Percentiles rank a stretch among this genome's conserved stretches.
Conservation (phyloP, 305 asterid genomes). For the Fraxinus dipetala region DNA sequence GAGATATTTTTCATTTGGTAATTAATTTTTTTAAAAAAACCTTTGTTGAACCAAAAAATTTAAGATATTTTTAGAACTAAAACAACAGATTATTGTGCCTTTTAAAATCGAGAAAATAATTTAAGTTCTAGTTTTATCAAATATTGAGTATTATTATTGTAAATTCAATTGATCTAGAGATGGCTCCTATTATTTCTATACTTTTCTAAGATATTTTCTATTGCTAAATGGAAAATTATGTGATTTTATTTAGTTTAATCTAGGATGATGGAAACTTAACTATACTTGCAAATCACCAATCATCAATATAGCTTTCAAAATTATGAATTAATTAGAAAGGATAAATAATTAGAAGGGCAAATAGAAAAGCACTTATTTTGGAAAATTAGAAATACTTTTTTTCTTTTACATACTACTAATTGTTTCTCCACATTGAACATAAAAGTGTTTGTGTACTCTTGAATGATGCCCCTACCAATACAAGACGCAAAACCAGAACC, state of each 20-base stretch:
- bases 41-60: background rate
- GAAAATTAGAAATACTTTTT: background rate
- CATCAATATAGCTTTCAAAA: background rate
- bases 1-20: background rate
- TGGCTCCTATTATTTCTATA: background rate
- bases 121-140: background rate
- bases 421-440: background rate
- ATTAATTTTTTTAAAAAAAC: background rate
- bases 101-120: background rate
- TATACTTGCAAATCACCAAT: background rate
- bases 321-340: background rate
- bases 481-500: background rate
- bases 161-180: background rate
- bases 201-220: background rate
- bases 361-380: conserved; percentile 2
- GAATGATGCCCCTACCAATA: background rate
- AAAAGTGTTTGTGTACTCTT: background rate
- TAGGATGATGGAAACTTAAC: background rate
- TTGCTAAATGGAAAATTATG: background rate
- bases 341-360: background rate
- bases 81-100: background rate
- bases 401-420: background rate
- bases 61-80: background rate
- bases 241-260: background rate
- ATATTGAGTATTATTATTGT: background rate